Conservation (phyloP, 2,329 filamentous ascomycete species). For the Zasmidium citrigriseum region DNA sequence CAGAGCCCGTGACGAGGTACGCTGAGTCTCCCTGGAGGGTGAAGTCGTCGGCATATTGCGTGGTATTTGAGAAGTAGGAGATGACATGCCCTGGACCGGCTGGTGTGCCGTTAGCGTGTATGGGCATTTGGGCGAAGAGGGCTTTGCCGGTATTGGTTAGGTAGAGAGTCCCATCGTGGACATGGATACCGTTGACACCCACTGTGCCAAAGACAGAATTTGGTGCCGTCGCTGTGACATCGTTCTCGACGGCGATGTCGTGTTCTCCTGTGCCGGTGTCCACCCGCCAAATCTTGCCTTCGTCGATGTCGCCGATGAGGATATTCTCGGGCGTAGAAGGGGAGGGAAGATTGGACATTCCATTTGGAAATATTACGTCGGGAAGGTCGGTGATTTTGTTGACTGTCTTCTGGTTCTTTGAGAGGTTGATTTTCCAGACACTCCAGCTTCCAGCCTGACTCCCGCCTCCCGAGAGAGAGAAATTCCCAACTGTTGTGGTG, state of each 20-base stretch:
- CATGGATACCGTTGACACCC: constrained; percentile 1
- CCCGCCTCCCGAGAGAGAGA: not conserved
- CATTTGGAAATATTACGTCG: not conserved
- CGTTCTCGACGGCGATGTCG: constrained; percentile 1
- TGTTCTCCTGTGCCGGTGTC: not conserved
- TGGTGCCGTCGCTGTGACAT: not conserved
- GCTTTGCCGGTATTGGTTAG: not conserved
- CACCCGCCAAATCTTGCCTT: constrained; percentile 1
- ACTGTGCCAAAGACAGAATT: not conserved
- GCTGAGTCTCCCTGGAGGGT: not conserved
- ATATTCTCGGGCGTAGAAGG: not conserved
- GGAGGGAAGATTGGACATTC: not conserved
- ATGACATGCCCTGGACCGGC: not conserved
- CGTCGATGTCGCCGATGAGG: not conserved
- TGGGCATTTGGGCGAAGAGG: not conserved
- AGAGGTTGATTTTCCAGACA: not conserved
- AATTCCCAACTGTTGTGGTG: not conserved
- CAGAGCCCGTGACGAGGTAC: constrained; percentile 2
- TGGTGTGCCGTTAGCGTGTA: not conserved
- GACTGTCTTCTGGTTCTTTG: not conserved
- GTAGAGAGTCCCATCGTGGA: not conserved
- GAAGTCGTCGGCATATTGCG: constrained; percentile 1
- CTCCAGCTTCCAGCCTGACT: not conserved
- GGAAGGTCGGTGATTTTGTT: not conserved
- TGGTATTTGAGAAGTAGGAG: not conserved